Conservation (phyloP, 2,329 filamentous ascomycete species). For the Pseudocercospora fuligena region DNA sequence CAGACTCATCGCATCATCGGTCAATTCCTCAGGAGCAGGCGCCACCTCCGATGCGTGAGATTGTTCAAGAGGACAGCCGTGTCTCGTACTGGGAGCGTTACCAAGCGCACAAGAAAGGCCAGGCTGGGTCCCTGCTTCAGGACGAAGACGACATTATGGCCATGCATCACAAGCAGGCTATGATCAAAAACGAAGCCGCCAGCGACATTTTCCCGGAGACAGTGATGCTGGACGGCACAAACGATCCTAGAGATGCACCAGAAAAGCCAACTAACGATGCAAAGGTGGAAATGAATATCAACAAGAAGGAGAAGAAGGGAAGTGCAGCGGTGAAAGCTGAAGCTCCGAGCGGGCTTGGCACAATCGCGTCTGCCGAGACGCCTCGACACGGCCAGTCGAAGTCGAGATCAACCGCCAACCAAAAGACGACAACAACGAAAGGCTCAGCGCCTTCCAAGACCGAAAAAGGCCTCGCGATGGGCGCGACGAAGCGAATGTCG, state of each 20-base stretch:
- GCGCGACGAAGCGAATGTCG: constrained; percentile 38
- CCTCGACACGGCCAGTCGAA: background rate
- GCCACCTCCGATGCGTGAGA: background rate
- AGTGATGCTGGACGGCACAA: background rate
- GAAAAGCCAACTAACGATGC: constrained; percentile 3
- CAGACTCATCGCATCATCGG: background rate
- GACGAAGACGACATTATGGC: background rate
- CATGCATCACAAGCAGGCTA: background rate
- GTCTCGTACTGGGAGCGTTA: constrained; percentile 18
- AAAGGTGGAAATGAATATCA: background rate
- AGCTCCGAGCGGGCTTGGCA: background rate
- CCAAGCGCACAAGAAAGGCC: constrained; percentile 12
- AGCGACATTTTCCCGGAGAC: background rate
- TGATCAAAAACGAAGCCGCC: background rate
- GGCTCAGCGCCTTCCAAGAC: background rate
- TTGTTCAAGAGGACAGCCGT: background rate
- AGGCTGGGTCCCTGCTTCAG: background rate
- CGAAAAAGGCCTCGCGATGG: constrained; percentile 29
- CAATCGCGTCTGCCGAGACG: background rate
- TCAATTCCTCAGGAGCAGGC: background rate
- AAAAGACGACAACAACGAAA: background rate
- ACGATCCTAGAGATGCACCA: background rate
- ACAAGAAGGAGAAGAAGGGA: constrained; percentile 4
- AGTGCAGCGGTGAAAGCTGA: background rate
- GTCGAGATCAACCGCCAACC: background rate